Conservation (phyloP, 176 grass and related monocot species). For the Aegilops longissima region DNA sequence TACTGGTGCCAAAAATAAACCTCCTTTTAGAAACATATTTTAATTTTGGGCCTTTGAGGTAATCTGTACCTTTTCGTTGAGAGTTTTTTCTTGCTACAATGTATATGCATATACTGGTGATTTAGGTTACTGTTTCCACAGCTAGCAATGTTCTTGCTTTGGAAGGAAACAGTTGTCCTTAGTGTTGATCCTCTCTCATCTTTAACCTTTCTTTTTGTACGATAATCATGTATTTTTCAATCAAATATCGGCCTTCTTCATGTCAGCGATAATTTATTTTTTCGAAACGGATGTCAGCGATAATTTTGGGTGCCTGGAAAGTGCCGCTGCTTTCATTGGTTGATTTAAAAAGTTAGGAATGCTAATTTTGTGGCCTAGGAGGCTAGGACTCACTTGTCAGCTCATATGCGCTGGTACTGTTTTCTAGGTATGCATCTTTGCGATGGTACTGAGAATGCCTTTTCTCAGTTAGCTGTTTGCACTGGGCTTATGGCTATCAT, state of each 20-base stretch:
- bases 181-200: not conserved
- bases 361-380: not conserved
- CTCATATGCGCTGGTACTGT: not conserved
- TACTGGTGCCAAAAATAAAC: not conserved
- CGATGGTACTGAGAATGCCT: not conserved
- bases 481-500: not conserved
- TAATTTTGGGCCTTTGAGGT: not conserved
- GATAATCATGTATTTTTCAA: not conserved
- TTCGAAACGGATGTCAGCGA: not conserved
- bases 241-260: conserved; percentile 4
- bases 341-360: not conserved
- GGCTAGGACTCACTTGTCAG: not conserved
- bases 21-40: not conserved
- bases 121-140: conserved; percentile 8
- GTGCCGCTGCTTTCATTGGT: not conserved
- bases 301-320: not conserved
- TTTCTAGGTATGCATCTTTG: conserved; percentile 10
- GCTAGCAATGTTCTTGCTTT: conserved; percentile 15
- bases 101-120: conserved; percentile 14
- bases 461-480: not conserved
- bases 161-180: not conserved
- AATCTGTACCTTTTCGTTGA: not conserved
- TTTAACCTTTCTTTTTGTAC: not conserved
- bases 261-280: not conserved
- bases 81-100: conserved; percentile 4